These are phyloP conservation scores for Populus hybrid DNA, from an alignment of 441 rosid species.

Conservation along the genomic window DNA sequence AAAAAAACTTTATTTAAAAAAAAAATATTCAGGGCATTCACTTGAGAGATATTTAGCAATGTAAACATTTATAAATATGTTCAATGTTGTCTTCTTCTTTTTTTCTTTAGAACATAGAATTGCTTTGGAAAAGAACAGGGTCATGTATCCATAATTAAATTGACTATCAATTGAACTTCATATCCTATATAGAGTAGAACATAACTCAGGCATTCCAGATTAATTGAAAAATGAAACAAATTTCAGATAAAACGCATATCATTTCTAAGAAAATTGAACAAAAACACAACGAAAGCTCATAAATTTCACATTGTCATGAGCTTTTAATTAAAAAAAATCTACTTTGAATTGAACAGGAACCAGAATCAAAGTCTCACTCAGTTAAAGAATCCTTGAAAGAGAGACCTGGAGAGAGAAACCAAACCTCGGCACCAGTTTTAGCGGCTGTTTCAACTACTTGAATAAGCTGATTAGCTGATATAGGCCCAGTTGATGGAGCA, in stretches of 20 bases:
- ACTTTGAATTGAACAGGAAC: not conserved
- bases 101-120: not conserved
- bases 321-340: not conserved
- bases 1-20: too few relatives aligned
- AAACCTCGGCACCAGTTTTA: constrained; percentile 81
- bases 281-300: not conserved
- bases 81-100: not conserved
- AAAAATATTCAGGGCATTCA: not conserved
- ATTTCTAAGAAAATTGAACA: not conserved
- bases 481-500: constrained; percentile 60
- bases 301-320: not conserved
- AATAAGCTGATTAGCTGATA: constrained; percentile 58
- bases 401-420: not conserved
- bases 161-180: not conserved
- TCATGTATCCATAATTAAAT: not conserved
- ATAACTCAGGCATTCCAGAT: not conserved
- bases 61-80: not conserved
- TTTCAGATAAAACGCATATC: not conserved
- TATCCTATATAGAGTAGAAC: not conserved
- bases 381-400: not conserved
- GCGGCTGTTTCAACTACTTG: constrained; percentile 82
- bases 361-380: not conserved
- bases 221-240: not conserved
- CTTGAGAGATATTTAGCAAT: not conserved
- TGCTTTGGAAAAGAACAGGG: not conserved